Evolutionary conservation across 2,329 filamentous ascomycete genomes (phyloP).

Genomic region (Colletotrichum chrysophilum): DNA sequence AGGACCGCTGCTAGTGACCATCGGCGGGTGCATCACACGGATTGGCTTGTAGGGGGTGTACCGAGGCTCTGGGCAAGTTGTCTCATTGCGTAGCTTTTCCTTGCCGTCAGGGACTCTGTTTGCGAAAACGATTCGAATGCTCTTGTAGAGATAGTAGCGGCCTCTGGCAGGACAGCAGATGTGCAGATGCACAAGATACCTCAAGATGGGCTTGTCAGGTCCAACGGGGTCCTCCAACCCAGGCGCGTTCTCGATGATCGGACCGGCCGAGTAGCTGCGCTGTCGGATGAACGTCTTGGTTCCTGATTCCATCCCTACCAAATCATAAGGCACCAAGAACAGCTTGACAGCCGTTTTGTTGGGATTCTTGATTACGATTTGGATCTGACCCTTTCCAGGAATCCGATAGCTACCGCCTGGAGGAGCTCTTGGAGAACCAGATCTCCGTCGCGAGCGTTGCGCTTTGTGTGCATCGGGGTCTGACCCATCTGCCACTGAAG

Average conservation of each 20-base stretch:
- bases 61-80: slow-evolving; percentile 84
- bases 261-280: slow-evolving; percentile 87
- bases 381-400: slow-evolving; percentile 89
- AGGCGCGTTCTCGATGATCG: slow-evolving; percentile 74
- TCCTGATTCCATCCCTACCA: slow-evolving; percentile 89
- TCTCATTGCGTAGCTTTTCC: slow-evolving; percentile 88
- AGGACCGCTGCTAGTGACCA: slow-evolving; percentile 40
- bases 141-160: slow-evolving; percentile 89
- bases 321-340: slow-evolving; percentile 91
- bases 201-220: slow-evolving; percentile 71
- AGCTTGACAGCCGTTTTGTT: slow-evolving; percentile 98
- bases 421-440: slow-evolving; percentile 60
- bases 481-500: slow-evolving; percentile 12
- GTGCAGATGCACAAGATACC: slow-evolving; percentile 91
- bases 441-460: slow-evolving; percentile 38
- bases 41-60: slow-evolving; percentile 84
- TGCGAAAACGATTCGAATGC: slow-evolving; percentile 92
- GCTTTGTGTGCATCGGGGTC: slow-evolving; percentile 36
- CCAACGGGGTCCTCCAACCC: slow-evolving; percentile 28
- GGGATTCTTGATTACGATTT: slow-evolving; percentile 97
- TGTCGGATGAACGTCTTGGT: slow-evolving; percentile 97
- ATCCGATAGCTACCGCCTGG: slow-evolving; percentile 93
- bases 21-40: slow-evolving; percentile 51
- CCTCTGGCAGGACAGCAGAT: slow-evolving; percentile 87
- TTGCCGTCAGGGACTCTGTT: slow-evolving; percentile 96